Evolutionary conservation across 139 green algal genomes (phyloP).

Genomic region (Tetradesmus obliquus): DNA sequence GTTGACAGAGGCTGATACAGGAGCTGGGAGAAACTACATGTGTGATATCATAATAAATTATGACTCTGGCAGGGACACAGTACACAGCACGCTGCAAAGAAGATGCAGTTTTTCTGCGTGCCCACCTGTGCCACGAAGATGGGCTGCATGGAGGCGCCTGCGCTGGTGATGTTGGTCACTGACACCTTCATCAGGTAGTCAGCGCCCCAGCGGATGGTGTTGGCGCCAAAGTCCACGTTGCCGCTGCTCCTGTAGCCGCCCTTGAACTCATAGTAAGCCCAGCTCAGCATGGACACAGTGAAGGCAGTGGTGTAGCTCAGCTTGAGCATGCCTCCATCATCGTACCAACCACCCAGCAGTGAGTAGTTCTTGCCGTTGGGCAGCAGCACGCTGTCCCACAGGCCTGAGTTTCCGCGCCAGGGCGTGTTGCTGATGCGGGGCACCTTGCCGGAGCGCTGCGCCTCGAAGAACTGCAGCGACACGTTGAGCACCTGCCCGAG

Average conservation of each 20-base stretch:
- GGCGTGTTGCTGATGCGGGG: conserved; percentile 48
- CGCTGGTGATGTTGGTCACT: conserved; percentile 49
- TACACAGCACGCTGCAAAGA: background rate
- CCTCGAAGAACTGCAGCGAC: conserved; percentile 56
- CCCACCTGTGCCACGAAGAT: conserved; percentile 49
- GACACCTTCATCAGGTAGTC: conserved; percentile 57
- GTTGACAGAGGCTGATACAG: background rate
- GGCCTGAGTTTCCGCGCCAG: conserved; percentile 49
- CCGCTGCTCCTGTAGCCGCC: conserved; percentile 36
- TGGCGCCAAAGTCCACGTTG: conserved; percentile 50
- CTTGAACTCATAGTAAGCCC: conserved; percentile 51
- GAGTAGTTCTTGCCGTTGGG: conserved; percentile 51
- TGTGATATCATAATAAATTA: background rate
- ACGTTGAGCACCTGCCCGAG: conserved; percentile 50
- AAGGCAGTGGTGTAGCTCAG: conserved; percentile 50
- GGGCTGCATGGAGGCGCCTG: conserved; percentile 40
- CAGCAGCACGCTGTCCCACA: conserved; percentile 51
- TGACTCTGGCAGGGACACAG: background rate
- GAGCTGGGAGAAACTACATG: no score
- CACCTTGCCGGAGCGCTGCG: conserved; percentile 48
- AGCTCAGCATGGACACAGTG: conserved; percentile 49
- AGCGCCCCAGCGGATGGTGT: conserved; percentile 51
- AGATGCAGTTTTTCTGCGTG: background rate
- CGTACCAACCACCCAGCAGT: conserved; percentile 49
- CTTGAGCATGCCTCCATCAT: conserved; percentile 54